Conservation (phyloP, 768 basidiomycete species). For the Trametes meyenii region DNA sequence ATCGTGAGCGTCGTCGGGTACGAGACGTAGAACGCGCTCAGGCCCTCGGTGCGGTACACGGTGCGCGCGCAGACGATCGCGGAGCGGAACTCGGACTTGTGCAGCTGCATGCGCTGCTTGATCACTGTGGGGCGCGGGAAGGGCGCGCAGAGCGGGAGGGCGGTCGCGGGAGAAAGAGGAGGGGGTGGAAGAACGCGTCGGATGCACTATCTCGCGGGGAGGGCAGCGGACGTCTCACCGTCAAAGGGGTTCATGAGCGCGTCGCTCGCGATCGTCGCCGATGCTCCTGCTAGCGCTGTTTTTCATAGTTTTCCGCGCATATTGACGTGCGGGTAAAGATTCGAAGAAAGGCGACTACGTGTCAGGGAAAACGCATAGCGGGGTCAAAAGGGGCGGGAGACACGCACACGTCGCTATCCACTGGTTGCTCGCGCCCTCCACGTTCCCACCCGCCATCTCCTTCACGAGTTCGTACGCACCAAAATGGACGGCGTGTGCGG, state of each 20-base stretch:
- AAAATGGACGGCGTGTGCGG: constrained; percentile 98
- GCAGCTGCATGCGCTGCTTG: constrained; percentile 99
- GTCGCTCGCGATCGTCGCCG: constrained; percentile 93
- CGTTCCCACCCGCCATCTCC: constrained; percentile 88
- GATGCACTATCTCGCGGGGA: constrained; percentile 16
- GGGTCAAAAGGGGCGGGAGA: neutral
- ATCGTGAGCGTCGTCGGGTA: constrained; percentile 98
- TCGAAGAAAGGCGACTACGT: neutral
- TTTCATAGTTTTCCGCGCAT: neutral
- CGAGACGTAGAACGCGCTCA: constrained; percentile 94
- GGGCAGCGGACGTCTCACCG: constrained; percentile 54
- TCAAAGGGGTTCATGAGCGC: constrained; percentile 99
- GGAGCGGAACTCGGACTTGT: constrained; percentile 88
- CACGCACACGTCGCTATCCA: constrained; percentile 86
- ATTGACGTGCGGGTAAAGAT: neutral
- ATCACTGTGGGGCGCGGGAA: constrained; percentile 65
- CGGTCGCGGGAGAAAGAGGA: constrained; percentile 5
- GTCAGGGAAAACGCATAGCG: neutral
- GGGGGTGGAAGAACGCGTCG: constrained; percentile 16
- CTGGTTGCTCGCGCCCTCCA: constrained; percentile 65
- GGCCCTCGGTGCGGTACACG: constrained; percentile 84
- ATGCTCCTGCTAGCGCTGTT: constrained; percentile 88
- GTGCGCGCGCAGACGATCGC: constrained; percentile 84
- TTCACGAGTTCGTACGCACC: constrained; percentile 95
- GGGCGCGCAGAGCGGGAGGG: neutral